A percentile compares a stretch with the other conserved stretches of the same genome.
These are phyloP conservation scores for Gaultheria prostrata DNA, from an alignment of 148 eudicot species.

Conservation along the genomic window DNA sequence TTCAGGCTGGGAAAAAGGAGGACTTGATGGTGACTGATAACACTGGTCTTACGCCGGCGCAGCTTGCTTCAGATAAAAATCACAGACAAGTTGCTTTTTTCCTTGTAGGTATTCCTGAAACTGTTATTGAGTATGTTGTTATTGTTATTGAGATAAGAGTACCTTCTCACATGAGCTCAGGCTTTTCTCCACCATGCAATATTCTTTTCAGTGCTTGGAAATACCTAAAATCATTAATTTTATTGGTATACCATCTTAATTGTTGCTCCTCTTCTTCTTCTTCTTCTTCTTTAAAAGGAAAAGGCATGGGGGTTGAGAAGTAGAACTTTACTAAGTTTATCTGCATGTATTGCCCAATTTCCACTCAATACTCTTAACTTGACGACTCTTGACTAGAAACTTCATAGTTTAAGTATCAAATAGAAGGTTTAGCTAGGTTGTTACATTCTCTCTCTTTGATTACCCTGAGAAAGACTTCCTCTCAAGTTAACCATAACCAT, in stretches of 20 bases:
- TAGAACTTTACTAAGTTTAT: too few species aligned
- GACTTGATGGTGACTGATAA: constrained; percentile 82
- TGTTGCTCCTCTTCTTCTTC: neutral
- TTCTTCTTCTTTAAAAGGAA: too few species aligned
- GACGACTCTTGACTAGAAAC: too few species aligned
- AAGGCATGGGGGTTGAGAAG: too few species aligned
- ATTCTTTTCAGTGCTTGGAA: constrained; percentile 7
- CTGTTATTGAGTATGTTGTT: neutral
- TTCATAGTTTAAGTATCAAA: too few species aligned
- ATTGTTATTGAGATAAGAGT: constrained; percentile 11
- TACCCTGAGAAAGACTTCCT: too few species aligned
- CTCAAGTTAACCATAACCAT: too few species aligned
- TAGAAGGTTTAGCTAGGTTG: too few species aligned
- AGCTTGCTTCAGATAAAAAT: constrained; percentile 94
- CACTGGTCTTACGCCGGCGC: constrained; percentile 95
- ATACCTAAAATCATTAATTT: neutral
- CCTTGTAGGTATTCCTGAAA: constrained; percentile 74
- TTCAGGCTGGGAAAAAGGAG: constrained; percentile 97
- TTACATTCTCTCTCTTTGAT: too few species aligned
- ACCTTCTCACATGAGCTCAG: neutral
- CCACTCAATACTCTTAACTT: too few species aligned
- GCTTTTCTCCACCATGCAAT: neutral
- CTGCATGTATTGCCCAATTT: too few species aligned
- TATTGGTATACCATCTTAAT: neutral
- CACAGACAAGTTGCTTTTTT: constrained; percentile 99